Conservation (phyloP, 163 green algal genomes). For the Botryococcus braunii region DNA sequence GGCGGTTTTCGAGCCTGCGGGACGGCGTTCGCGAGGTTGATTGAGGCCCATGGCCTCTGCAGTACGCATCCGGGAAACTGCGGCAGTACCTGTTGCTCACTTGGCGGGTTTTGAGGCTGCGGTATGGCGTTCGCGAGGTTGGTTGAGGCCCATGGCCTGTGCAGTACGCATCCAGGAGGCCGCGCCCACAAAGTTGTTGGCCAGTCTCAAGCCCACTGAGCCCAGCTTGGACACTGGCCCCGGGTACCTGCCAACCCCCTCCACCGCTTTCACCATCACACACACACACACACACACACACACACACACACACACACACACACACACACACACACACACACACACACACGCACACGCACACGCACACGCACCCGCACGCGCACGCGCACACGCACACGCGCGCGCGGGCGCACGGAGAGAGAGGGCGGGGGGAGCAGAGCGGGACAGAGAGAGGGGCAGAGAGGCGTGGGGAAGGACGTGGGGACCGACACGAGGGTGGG, state of each 20-base stretch:
- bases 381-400: too few relatives aligned
- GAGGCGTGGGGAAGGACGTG: too few relatives aligned
- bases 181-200: slow-evolving; percentile 15
- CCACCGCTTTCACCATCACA: background rate
- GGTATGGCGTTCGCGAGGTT: too few relatives aligned
- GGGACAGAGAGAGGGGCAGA: too few relatives aligned
- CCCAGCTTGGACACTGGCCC: background rate
- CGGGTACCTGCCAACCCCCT: slow-evolving; percentile 1
- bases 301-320: background rate
- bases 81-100: too few relatives aligned
- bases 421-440: too few relatives aligned
- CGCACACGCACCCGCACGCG: background rate
- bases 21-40: too few relatives aligned
- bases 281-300: background rate
- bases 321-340: background rate
- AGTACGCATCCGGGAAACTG: slow-evolving; percentile 4
- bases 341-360: background rate
- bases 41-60: too few relatives aligned
- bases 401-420: too few relatives aligned
- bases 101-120: too few relatives aligned
- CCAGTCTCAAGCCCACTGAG: slow-evolving; percentile 6
- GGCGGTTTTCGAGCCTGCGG: too few relatives aligned
- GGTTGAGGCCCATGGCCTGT: slow-evolving; percentile 4
- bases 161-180: slow-evolving; percentile 7
- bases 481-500: too few relatives aligned